phyloP scores from a whole-genome alignment of 352 stramenopile species.

The Phytopythium boreale region DNA sequence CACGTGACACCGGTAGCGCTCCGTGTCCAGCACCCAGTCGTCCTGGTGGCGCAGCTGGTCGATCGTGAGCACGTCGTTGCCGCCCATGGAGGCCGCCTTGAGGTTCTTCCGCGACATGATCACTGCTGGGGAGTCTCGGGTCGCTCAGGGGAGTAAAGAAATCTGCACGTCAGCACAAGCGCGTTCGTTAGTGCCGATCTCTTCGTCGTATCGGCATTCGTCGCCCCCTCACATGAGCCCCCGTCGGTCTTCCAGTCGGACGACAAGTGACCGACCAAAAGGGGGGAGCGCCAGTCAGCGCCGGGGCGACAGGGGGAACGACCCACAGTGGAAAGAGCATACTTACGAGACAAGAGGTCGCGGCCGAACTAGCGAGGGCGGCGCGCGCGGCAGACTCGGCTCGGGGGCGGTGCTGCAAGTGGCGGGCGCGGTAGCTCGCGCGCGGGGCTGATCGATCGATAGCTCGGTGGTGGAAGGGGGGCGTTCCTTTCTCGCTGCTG shows the following conservation, averaged over 20 bases:
- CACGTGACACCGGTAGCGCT: constrained; percentile 86
- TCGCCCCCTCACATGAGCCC: neutral
- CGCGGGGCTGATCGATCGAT: neutral
- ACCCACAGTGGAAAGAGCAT: neutral
- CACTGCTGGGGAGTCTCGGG: neutral
- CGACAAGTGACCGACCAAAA: no score
- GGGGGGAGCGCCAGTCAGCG: neutral
- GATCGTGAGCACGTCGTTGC: constrained; percentile 87
- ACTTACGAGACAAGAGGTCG: neutral
- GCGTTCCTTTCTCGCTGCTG: neutral
- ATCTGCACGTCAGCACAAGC: neutral
- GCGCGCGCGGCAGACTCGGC: neutral
- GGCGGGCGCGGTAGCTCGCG: neutral
- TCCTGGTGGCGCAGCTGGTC: constrained; percentile 86
- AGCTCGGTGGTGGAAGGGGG: neutral
- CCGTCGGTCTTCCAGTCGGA: no score
- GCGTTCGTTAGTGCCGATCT: neutral
- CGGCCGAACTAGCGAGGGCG: neutral
- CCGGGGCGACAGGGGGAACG: neutral
- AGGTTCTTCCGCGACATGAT: constrained; percentile 69
- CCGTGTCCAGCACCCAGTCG: constrained; percentile 86
- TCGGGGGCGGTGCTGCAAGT: constrained; percentile 1
- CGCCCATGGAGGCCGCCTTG: constrained; percentile 65
- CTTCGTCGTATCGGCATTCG: neutral
- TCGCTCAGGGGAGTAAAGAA: neutral